Percentiles rank a stretch among this genome's conserved stretches.
Conservation (phyloP, 2,329 filamentous ascomycete genomes). For the Colletotrichum agaves region DNA sequence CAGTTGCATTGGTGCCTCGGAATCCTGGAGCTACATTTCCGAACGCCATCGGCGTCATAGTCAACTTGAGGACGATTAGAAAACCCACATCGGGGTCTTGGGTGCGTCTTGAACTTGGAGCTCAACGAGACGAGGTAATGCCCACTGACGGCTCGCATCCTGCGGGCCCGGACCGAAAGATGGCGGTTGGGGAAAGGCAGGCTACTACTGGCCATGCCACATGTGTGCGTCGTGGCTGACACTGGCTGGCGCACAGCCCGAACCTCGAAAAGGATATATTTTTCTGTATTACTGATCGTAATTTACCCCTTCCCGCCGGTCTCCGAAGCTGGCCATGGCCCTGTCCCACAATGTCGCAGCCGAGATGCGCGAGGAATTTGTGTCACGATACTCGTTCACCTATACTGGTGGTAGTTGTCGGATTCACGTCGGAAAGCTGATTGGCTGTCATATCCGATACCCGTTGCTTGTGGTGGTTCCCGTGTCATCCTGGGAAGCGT, state of each 20-base stretch:
- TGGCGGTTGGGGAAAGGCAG: neutral
- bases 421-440: neutral
- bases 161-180: constrained; percentile 8
- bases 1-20: neutral
- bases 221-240: constrained; percentile 23
- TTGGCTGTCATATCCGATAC: constrained; percentile 11
- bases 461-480: neutral
- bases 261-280: constrained; percentile 6
- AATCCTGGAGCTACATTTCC: neutral
- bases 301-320: constrained; percentile 1
- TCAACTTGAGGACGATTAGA: neutral
- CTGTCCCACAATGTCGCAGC: neutral
- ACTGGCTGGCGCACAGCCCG: constrained; percentile 2
- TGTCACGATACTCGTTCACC: constrained; percentile 4
- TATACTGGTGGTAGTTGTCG: neutral
- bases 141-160: neutral
- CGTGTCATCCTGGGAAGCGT: neutral
- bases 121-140: neutral
- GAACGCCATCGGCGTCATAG: neutral
- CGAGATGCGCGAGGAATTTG: neutral
- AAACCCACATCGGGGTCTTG: neutral
- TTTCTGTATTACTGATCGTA: constrained; percentile 16
- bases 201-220: neutral
- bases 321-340: neutral
- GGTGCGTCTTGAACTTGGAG: neutral